These are phyloP conservation scores for Verbena officinalis DNA, from an alignment of 257 asterid species.

Conservation along the genomic window DNA sequence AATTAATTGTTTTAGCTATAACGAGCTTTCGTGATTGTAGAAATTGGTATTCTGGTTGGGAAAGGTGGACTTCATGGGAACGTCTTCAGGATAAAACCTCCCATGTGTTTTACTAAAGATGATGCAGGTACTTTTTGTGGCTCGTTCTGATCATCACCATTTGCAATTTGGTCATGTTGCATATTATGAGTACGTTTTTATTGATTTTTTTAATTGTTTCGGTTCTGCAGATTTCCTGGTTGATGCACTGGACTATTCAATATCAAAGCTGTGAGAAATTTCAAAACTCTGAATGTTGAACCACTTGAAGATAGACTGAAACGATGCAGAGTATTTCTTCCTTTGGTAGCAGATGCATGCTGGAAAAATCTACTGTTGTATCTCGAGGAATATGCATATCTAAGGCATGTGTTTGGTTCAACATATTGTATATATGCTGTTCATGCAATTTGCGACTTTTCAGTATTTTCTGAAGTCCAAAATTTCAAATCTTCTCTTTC, in stretches of 20 bases:
- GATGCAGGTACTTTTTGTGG: conserved; percentile 74
- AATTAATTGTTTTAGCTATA: not conserved
- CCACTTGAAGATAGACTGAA: conserved; percentile 17
- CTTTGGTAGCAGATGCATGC: not conserved
- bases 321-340: not conserved
- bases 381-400: not conserved
- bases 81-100: conserved; percentile 97
- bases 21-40: conserved; percentile 40
- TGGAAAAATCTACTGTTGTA: not conserved
- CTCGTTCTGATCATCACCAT: not conserved
- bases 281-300: conserved; percentile 21
- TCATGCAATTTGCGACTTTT: not conserved
- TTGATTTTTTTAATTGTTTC: not conserved
- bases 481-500: no score
- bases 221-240: conserved; percentile 79
- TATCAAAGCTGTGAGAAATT: conserved; percentile 67
- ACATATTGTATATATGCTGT: not conserved
- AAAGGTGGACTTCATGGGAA: conserved; percentile 96
- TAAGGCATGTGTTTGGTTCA: not conserved
- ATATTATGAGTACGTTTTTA: no score
- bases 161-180: not conserved
- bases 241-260: conserved; percentile 78
- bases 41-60: conserved; percentile 87
- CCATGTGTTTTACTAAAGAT: conserved; percentile 85
- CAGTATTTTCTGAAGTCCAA: no score